These are phyloP conservation scores for Naganishia antarctica DNA, from an alignment of 768 basidiomycete species.

Conservation along the genomic window DNA sequence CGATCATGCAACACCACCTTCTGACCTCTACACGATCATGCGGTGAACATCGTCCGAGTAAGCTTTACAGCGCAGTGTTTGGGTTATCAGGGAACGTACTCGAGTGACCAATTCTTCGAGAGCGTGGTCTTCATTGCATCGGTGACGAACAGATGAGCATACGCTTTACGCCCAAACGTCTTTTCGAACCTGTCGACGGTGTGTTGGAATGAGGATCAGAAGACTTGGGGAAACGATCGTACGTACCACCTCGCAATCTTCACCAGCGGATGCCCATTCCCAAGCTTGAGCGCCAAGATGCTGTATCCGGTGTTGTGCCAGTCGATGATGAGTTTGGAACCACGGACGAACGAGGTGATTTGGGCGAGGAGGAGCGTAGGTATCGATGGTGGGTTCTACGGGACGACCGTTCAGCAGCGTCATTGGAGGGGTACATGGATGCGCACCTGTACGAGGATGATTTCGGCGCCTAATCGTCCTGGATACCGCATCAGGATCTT, in stretches of 20 bases:
- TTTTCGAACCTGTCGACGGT: constrained; percentile 65
- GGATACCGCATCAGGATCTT: constrained; percentile 60
- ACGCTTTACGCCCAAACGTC: constrained; percentile 71
- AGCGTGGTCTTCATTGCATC: constrained; percentile 73
- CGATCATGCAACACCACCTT: constrained; percentile 79
- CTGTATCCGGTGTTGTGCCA: constrained; percentile 99
- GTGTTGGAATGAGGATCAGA: neutral
- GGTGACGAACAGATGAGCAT: constrained; percentile 91
- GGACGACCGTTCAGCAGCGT: neutral
- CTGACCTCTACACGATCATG: constrained; percentile 58
- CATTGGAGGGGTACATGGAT: neutral
- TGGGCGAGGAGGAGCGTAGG: constrained; percentile 85
- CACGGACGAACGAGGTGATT: constrained; percentile 62
- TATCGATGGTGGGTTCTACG: constrained; percentile 90
- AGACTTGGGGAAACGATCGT: neutral
- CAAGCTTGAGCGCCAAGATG: constrained; percentile 79
- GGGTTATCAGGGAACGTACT: too few relatives aligned
- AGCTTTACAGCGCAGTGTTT: neutral
- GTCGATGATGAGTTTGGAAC: constrained; percentile 87
- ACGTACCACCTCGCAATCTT: constrained; percentile 67
- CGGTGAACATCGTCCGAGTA: constrained; percentile 25
- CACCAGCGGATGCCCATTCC: constrained; percentile 64
- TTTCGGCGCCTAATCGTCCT: constrained; percentile 60
- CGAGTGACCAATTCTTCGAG: constrained; percentile 65
- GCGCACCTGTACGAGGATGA: constrained; percentile 79